Base-by-base conservation (phyloP, 2,329 filamentous ascomycete genomes). In the Achaetomium macrosporum region DNA sequence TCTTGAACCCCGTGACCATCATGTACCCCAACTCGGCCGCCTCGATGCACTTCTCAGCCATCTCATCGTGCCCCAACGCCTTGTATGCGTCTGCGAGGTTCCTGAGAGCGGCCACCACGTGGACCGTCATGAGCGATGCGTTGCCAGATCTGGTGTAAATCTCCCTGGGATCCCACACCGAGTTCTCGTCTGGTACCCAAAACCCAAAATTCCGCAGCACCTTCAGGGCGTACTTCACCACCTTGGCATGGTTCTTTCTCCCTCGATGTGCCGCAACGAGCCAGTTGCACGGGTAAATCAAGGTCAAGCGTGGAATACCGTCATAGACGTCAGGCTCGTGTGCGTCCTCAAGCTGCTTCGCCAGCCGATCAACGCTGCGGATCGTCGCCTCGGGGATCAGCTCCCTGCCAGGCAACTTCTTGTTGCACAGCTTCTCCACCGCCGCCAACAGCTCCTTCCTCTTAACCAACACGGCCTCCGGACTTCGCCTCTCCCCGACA, bases 251-350 rank as follows among this genome's bases (percentile, higher is more conserved):
- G 52, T 68, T 65, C 56, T 63, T 65, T 11, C 65, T 60, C 16
- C 64, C 62, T 15, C 61, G 57, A 51, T 67, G 64, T 33, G 66
- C 68, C 43, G 64, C 63, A 8, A 68, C 51, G 1, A 71, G 62
- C 68, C 68, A 71, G 61, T 70, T 66, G 39, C 57, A 63, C 19
- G 68, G 66, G 55, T 66, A 69, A 2, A 71, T 63, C 30, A 71
- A 62, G 51, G 63, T 65, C 51, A 71, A 56, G 33, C 66, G 59
- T 7, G 69, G 68, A 19, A 69, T 30, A 2, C 29, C 37, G 0
- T 58, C 63, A 54, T 67, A 69, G 3, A 69, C 55, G 5, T 62
- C 65, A 0, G 50, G 33, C 44, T 71, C 69, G 57, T 71, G 67
- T 25, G 65, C 56, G 0, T 62, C 64, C 45, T 69, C 65, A 1